Base-by-base conservation (phyloP, 768 basidiomycete species). In the Suillus subaureus region DNA sequence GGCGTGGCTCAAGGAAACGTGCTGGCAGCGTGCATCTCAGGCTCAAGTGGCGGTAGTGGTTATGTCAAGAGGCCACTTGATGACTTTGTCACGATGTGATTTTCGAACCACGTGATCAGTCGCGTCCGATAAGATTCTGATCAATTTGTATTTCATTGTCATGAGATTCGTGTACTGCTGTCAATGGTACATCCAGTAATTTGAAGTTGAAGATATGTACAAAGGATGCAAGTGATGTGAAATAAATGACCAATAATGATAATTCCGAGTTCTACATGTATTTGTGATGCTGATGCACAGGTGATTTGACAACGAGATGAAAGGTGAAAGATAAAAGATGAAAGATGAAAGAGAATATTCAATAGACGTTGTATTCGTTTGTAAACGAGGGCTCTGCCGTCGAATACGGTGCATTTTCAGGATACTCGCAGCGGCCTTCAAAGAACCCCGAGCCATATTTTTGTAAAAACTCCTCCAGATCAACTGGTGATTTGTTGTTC, bases 11-110 rank as follows among this genome's bases (percentile, higher is more conserved):
- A 60, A 40, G 39, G 26, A 60, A 60, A 60, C 39, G 57, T 60
- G 57, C 26, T 60, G 57, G 39, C 57, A 60, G 57, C 57, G 57
- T 60, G 57, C 57, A 60, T 60, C 16, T 60, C 57, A 40, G 57
- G 39, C 37, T 60, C 26, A 26, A 18, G 57, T 28, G 39, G 31
- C 52, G 31, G 52, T 55, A 28, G 31, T 31, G 31, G 52, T 33
- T 13, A 26, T 28, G 49, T 49, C 47, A 31, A 54, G 16, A 28
- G 4, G 18, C 31, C 52, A 54, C 52, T 31, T 52, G 1, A 31
- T 21, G 52, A 28, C 16, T 49, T n/a, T n/a, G n/a, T n/a, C n/a
- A n/a, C n/a, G 11, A 11, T 47, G 16, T 31, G 52, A 54, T 33
- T 55, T 55, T 55, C 3, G 52, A 21, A 1, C 1, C 52, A 55